Conservation (phyloP, 148 eudicot genomes). For the Persicaria tinctoria region DNA sequence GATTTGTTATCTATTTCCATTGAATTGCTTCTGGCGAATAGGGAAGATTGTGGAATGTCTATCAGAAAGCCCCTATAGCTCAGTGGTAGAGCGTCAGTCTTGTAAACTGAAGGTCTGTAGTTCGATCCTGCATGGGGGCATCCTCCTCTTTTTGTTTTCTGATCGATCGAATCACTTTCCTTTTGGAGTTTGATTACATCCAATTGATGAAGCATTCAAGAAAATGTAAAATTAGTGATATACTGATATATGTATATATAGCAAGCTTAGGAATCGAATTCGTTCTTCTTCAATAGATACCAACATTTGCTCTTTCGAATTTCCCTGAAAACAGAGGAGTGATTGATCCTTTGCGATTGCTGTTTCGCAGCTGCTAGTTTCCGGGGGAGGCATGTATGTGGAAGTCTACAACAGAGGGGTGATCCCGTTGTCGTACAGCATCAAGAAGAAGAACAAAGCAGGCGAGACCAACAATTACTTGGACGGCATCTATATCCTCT, state of each 20-base stretch:
- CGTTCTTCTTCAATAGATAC: neutral
- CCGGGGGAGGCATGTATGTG: constrained; percentile 80
- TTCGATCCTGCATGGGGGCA: constrained; percentile 55
- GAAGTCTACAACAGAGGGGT: constrained; percentile 91
- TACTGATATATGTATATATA: neutral
- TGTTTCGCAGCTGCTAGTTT: constrained; percentile 57
- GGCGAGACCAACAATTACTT: constrained; percentile 83
- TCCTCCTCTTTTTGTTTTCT: neutral
- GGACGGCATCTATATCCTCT: constrained; percentile 86
- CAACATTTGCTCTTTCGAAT: neutral
- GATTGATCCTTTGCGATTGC: neutral
- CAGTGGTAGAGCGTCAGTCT: constrained; percentile 61
- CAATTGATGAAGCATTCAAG: neutral
- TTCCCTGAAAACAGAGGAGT: too few relatives aligned
- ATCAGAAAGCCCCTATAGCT: constrained; percentile 36
- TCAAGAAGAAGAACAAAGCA: constrained; percentile 80
- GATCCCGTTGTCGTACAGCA: constrained; percentile 76
- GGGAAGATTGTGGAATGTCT: neutral
- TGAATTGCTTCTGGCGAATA: neutral
- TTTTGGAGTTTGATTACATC: neutral
- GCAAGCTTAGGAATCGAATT: neutral
- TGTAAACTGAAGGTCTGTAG: constrained; percentile 56
- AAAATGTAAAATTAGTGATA: neutral
- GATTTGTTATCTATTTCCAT: neutral
- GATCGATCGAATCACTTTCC: neutral